These are phyloP conservation scores for Chrysanthemum lavandulifolium DNA, from an alignment of 129 eudicot species.

Conservation along the genomic window DNA sequence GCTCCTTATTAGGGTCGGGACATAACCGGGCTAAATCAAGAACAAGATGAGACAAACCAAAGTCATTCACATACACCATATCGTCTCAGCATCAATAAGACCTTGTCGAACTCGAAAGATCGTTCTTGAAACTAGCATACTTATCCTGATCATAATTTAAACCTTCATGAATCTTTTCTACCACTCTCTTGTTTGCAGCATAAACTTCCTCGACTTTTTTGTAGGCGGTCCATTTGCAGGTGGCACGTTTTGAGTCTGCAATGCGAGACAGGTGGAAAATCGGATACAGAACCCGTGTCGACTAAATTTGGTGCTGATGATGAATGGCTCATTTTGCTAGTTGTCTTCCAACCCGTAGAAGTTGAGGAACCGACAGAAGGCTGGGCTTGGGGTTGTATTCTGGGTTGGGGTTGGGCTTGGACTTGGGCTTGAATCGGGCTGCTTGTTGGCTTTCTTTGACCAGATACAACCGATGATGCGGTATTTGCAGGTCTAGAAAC, in stretches of 20 bases:
- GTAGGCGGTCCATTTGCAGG: conserved; percentile 31
- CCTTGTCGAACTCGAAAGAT: conserved; percentile 77
- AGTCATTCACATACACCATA: conserved; percentile 69
- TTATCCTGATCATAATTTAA: conserved; percentile 65
- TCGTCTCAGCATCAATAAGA: conserved; percentile 59
- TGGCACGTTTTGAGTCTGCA: conserved; percentile 40
- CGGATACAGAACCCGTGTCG: conserved; percentile 40
- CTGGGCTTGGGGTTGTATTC: conserved; percentile 6
- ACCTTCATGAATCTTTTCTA: conserved; percentile 66
- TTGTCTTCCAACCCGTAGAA: conserved; percentile 40
- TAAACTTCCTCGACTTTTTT: conserved; percentile 49
- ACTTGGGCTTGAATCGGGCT: conserved; percentile 27
- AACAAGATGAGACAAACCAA: conserved; percentile 90
- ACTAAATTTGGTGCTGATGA: conserved; percentile 80
- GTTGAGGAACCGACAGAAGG: conserved; percentile 36
- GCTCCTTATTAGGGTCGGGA: conserved; percentile 72
- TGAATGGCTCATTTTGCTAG: conserved; percentile 56
- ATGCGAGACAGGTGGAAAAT: conserved; percentile 87
- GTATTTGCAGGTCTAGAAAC: conserved; percentile 40
- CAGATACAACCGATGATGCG: conserved; percentile 36
- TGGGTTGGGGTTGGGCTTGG: too few relatives aligned
- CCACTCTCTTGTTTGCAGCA: conserved; percentile 83
- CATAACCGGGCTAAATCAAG: conserved; percentile 79
- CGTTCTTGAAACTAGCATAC: conserved; percentile 60
- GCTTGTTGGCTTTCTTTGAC: conserved; percentile 36